Base-by-base conservation (phyloP, 257 asterid genomes). In the Scutellaria baicalensis region DNA sequence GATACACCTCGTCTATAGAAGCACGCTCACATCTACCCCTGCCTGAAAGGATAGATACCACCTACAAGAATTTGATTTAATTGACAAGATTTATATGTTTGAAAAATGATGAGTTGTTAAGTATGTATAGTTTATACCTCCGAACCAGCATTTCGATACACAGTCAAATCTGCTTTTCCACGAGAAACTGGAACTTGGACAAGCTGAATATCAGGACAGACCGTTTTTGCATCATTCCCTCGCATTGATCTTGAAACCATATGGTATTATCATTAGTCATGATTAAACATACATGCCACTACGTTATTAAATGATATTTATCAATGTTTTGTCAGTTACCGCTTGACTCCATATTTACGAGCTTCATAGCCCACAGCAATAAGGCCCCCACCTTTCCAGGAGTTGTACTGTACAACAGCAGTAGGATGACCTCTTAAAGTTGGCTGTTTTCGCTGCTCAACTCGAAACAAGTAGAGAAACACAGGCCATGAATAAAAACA, bases 281-380 rank as follows among this genome's bases (percentile, higher is more conserved):
- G 31, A 51, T 49, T 42, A 36, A 59, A 59, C 60, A 59, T 47
- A 9, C 12, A 45, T 16, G 47, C 9, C 66, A 49, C 45, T 11
- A 56, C 20, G 38, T 23, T 73, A 54, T 36, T 17, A 59, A 50
- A 36, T 36, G 47, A 44, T 51, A 42, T 36, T 57, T 3, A 3
- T 27, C 9, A 13, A 55, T 18, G 39, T 75, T 76, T 48, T 55
- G n/a, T 57, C 43, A 11, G 66, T 77, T 78, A 91, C 98, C 98
- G 85, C 73, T 87, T 93, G 68, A 93, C 98, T 39, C 97, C 98
- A 67, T 56, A 82, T 54, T 72, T 80, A 68, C 98, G 95, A 76
- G 98, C 97, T 76, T 93, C 98, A 65, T 93, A 93, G 69, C 96
- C 88, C 39, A 91, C 98, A 18, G 98, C 97, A 74, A 93, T 93